phyloP scores from a whole-genome alignment of 1,284 basidiomycete species.

The Moniliella sp. region DNA sequence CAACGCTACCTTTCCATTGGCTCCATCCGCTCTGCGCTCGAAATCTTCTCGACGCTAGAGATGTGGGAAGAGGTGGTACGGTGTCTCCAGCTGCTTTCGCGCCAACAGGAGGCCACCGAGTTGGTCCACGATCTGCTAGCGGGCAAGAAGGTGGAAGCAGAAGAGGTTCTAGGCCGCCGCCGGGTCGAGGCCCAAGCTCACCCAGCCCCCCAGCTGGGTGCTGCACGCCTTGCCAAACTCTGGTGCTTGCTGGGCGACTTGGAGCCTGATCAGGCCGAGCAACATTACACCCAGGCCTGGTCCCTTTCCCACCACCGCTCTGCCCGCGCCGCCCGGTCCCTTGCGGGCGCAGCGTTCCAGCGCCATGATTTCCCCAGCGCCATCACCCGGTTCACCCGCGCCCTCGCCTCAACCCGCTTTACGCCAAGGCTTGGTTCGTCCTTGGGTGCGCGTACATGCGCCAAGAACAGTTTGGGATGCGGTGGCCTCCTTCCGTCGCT shows the following conservation, averaged over 20 bases:
- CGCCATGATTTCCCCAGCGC: constrained; percentile 46
- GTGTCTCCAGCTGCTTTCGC: constrained; percentile 20
- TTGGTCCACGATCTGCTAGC: constrained; percentile 21
- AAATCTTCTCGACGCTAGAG: constrained; percentile 26
- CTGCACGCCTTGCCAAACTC: constrained; percentile 61
- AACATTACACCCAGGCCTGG: constrained; percentile 70
- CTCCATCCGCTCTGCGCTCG: constrained; percentile 24
- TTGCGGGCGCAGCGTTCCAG: constrained; percentile 64
- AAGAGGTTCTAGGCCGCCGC: constrained; percentile 10
- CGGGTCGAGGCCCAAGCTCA: constrained; percentile 9
- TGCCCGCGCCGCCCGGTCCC: constrained; percentile 66
- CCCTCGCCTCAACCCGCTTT: constrained; percentile 73
- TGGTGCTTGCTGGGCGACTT: constrained; percentile 91
- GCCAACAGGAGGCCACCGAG: constrained; percentile 22
- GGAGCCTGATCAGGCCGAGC: constrained; percentile 44
- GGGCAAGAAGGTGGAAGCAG: constrained; percentile 23
- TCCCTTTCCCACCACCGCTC: constrained; percentile 54
- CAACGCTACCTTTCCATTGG: constrained; percentile 20
- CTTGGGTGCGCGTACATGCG: constrained; percentile 72
- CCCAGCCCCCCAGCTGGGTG: constrained; percentile 41
- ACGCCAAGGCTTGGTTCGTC: constrained; percentile 76
- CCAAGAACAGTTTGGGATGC: constrained; percentile 50
- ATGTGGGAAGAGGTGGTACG: constrained; percentile 31
- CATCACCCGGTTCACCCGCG: constrained; percentile 44
- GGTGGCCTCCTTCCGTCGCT: constrained; percentile 59